phyloP scores from a whole-genome alignment of 2,329 filamentous ascomycete species.

The Nemania abortiva region DNA sequence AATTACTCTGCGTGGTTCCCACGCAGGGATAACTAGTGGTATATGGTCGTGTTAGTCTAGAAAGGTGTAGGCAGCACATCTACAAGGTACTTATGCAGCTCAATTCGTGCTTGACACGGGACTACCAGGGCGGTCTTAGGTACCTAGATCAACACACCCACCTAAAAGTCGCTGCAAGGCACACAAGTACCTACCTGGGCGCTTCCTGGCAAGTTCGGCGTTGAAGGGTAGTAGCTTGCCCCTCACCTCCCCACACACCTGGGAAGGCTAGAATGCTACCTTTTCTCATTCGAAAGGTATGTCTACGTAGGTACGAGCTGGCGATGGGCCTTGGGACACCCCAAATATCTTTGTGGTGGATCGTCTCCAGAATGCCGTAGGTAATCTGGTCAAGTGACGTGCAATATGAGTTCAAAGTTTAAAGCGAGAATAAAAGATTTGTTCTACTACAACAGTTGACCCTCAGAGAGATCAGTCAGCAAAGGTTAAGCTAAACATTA shows the following conservation, averaged over 20 bases:
- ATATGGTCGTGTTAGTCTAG: too few relatives aligned
- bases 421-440: background rate
- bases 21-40: too few relatives aligned
- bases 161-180: background rate
- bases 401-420: too few relatives aligned
- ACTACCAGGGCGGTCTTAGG: too few relatives aligned
- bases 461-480: background rate
- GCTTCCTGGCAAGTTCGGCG: background rate
- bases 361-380: background rate
- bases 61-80: too few relatives aligned
- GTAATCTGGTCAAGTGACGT: background rate
- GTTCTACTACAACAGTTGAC: too few relatives aligned
- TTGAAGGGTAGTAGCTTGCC: background rate
- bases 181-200: background rate
- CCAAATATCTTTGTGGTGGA: background rate
- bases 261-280: background rate
- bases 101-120: too few relatives aligned
- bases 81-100: too few relatives aligned
- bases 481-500: background rate
- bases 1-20: too few relatives aligned
- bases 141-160: background rate
- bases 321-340: background rate
- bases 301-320: background rate
- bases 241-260: background rate
- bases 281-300: background rate